Percentiles rank a stretch among this genome's conserved stretches.
Conservation (phyloP, 2,329 filamentous ascomycete species). For the Graphiopsis chlorocephala region DNA sequence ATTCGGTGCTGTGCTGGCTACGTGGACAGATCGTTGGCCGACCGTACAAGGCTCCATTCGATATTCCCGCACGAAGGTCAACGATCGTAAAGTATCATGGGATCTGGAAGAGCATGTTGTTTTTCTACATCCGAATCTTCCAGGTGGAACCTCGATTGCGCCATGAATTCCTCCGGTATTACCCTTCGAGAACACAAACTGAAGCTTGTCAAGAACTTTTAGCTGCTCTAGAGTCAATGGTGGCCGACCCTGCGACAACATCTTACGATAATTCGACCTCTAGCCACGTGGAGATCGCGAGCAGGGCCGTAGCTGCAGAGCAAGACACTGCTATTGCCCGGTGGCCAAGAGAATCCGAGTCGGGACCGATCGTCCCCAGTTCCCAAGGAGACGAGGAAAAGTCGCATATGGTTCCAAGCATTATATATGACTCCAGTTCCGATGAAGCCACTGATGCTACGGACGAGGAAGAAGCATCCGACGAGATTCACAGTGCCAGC, state of each 20-base stretch:
- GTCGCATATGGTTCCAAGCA: no score
- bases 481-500: no score
- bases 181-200: not conserved
- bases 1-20: slow-evolving; percentile 15
- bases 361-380: no score
- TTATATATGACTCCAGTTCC: no score
- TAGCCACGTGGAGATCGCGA: not conserved
- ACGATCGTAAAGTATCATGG: slow-evolving; percentile 11
- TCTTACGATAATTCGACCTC: not conserved
- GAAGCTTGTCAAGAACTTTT: not conserved
- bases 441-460: no score
- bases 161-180: not conserved
- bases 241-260: not conserved
- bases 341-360: no score
- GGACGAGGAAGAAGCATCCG: no score
- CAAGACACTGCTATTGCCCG: no score
- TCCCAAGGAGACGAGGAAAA: no score
- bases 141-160: not conserved
- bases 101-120: slow-evolving; percentile 14
- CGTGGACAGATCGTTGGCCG: slow-evolving; percentile 12
- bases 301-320: no score
- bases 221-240: not conserved
- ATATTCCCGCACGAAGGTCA: slow-evolving; percentile 4
- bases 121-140: slow-evolving; percentile 7
- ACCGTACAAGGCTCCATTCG: slow-evolving; percentile 16